Percentiles rank a stretch among this genome's conserved stretches.
These are phyloP conservation scores for Naganishia vaughanmartiniae DNA, from an alignment of 768 basidiomycete species.

Conservation along the genomic window DNA sequence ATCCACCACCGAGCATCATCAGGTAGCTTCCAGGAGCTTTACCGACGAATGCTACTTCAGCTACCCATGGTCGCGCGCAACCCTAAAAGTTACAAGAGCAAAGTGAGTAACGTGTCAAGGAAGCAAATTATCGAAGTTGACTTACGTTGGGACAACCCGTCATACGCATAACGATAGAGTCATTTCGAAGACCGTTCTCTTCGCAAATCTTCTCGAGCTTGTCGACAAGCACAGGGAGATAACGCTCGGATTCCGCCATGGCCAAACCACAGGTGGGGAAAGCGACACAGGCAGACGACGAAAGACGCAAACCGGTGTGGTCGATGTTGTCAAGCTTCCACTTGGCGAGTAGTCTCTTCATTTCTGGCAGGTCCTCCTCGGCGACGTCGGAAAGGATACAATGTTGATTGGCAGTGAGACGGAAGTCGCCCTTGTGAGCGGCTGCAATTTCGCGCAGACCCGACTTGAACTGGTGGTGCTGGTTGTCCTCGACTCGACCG, in stretches of 20 bases:
- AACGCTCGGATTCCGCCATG: constrained; percentile 81
- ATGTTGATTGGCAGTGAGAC: constrained; percentile 94
- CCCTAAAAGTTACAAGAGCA: constrained; percentile 52
- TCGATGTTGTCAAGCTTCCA: constrained; percentile 87
- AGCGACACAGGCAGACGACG: constrained; percentile 92
- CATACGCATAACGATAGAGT: constrained; percentile 98
- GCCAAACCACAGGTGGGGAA: constrained; percentile 86
- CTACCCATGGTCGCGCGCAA: constrained; percentile 88
- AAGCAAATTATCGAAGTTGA: constrained; percentile 1
- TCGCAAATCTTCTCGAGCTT: constrained; percentile 95
- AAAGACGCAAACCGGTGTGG: constrained; percentile 73
- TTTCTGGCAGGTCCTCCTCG: constrained; percentile 66
- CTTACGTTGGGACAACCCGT: constrained; percentile 70
- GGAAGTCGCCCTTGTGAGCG: constrained; percentile 88
- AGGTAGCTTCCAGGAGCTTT: constrained; percentile 89
- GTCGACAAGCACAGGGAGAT: constrained; percentile 82
- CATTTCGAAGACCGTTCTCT: constrained; percentile 85
- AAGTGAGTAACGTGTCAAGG: constrained; percentile 1
- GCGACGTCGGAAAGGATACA: constrained; percentile 79
- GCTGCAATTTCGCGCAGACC: constrained; percentile 89
- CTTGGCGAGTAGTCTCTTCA: constrained; percentile 74
- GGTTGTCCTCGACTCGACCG: constrained; percentile 89
- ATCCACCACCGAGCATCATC: constrained; percentile 95
- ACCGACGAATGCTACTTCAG: constrained; percentile 93
- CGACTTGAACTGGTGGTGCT: constrained; percentile 81